A percentile compares a stretch with the other conserved stretches of the same genome.
Conservation (phyloP, 164 flowering plant genomes). For the Kingdonia uniflora region DNA sequence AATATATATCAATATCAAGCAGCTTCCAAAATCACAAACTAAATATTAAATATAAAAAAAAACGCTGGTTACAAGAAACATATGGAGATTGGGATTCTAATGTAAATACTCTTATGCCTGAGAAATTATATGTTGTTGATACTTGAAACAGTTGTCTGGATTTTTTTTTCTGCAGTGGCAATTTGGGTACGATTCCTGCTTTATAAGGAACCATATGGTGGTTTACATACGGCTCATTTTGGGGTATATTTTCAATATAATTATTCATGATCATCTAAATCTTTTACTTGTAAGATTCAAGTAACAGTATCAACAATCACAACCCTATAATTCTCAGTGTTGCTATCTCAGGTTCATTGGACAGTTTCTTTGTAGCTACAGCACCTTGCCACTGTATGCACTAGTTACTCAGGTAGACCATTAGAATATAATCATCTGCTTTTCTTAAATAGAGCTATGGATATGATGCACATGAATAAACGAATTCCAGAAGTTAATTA, state of each 20-base stretch:
- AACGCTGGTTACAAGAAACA: too few species aligned
- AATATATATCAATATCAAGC: too few species aligned
- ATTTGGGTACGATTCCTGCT: slow-evolving; percentile 92
- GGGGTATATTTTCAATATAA: slow-evolving; percentile 41
- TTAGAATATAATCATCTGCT: too few species aligned
- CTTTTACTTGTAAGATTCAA: neutral
- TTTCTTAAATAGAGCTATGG: too few species aligned
- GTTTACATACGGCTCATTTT: slow-evolving; percentile 73
- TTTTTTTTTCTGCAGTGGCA: slow-evolving; percentile 67
- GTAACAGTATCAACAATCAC: neutral
- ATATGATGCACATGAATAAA: too few species aligned
- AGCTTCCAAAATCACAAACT: too few species aligned
- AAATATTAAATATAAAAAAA: too few species aligned
- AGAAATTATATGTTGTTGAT: neutral
- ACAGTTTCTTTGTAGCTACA: slow-evolving; percentile 97
- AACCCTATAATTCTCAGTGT: slow-evolving; percentile 1
- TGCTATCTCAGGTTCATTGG: slow-evolving; percentile 37
- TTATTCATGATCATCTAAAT: neutral
- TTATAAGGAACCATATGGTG: slow-evolving; percentile 59
- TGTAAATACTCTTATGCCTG: too few species aligned
- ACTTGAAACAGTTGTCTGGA: slow-evolving; percentile 5
- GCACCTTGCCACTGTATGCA: slow-evolving; percentile 93
- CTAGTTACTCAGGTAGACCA: slow-evolving; percentile 85
- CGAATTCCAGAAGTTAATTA: too few species aligned
- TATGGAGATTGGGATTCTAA: too few species aligned